Evolutionary conservation across 257 asterid genomes (phyloP).

Genomic region (Capsicum pubescens): DNA sequence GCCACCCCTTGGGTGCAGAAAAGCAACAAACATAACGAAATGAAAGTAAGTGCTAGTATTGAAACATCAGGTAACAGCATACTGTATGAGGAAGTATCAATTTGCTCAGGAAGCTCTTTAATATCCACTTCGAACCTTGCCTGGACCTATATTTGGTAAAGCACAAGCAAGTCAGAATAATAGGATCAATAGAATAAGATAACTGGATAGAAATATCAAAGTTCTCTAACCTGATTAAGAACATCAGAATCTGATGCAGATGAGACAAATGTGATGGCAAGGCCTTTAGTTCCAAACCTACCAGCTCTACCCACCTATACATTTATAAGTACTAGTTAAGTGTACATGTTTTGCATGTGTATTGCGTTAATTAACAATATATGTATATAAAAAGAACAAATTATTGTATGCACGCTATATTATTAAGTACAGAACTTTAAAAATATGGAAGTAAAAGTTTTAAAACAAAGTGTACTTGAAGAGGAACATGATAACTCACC

Average conservation of each 20-base stretch:
- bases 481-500: no score
- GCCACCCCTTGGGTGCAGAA: no score
- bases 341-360: no score
- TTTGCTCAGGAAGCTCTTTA: conserved; percentile 83
- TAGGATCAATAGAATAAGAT: not conserved
- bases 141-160: conserved; percentile 63
- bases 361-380: no score
- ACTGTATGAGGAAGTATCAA: conserved; percentile 87
- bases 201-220: not conserved
- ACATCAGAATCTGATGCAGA: conserved; percentile 92
- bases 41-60: not conserved
- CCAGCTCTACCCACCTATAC: conserved; percentile 91
- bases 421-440: no score
- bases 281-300: conserved; percentile 92
- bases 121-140: conserved; percentile 83
- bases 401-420: no score
- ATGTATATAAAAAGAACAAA: no score
- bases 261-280: conserved; percentile 88
- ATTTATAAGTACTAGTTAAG: not conserved
- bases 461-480: no score
- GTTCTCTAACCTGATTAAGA: conserved; percentile 65
- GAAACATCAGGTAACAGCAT: conserved; percentile 33
- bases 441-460: no score
- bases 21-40: not conserved
- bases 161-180: conserved; percentile 15